phyloP scores from a whole-genome alignment of 768 basidiomycete genomes.

The Dacryopinax spathularia region DNA sequence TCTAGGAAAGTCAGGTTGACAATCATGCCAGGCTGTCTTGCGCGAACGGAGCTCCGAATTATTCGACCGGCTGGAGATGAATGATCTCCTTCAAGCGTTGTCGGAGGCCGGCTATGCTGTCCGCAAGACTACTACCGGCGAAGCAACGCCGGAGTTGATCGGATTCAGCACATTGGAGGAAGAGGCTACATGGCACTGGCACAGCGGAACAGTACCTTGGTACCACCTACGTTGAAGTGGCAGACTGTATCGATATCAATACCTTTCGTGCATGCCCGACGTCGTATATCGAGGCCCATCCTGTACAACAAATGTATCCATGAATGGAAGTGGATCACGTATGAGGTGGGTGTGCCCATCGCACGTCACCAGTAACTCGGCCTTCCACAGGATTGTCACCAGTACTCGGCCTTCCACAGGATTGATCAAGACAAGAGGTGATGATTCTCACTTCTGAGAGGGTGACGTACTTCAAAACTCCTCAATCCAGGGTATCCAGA shows the following conservation, averaged over 20 bases:
- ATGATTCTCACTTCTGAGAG: too few species aligned
- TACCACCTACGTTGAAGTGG: background rate
- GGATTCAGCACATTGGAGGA: background rate
- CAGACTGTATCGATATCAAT: background rate
- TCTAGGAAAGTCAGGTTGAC: too few species aligned
- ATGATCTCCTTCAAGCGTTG: background rate
- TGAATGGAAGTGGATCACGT: too few species aligned
- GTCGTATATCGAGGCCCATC: too few species aligned
- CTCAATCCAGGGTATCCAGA: too few species aligned
- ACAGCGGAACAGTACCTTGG: background rate
- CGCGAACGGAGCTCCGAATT: background rate
- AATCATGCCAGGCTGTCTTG: background rate
- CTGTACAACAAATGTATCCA: too few species aligned
- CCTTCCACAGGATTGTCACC: too few species aligned
- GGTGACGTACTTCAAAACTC: too few species aligned
- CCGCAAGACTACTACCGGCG: background rate
- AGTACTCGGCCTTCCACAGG: too few species aligned
- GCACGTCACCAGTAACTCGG: too few species aligned
- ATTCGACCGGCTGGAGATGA: background rate
- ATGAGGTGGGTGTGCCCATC: too few species aligned
- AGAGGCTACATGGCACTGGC: background rate
- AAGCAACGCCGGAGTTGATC: background rate
- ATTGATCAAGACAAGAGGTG: too few species aligned
- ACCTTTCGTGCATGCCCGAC: background rate
- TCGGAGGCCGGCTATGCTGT: background rate